A percentile compares a stretch with the other conserved stretches of the same genome.
These are phyloP conservation scores for Verbena officinalis DNA, from an alignment of 257 asterid genomes.

Conservation along the genomic window DNA sequence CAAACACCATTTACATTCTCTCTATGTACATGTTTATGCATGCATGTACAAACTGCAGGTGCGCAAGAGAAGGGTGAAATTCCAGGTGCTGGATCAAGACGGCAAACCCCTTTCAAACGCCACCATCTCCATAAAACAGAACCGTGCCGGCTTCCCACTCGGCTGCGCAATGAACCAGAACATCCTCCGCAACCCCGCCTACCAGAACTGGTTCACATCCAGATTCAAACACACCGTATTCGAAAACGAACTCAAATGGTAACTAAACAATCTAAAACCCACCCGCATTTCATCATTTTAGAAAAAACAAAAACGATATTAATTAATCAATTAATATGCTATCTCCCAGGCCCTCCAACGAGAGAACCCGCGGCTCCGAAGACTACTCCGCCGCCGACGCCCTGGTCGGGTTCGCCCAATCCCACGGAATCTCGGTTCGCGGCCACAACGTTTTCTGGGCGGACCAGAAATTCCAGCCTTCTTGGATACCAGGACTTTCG, in stretches of 20 bases:
- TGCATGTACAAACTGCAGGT: conserved; percentile 28
- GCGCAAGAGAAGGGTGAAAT: conserved; percentile 55
- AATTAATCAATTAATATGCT: background rate
- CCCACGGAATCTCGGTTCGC: conserved; percentile 39
- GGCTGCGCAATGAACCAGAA: conserved; percentile 57
- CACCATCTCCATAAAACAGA: conserved; percentile 39
- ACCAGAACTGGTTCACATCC: conserved; percentile 58
- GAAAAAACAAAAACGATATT: no score
- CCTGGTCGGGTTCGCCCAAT: conserved; percentile 33
- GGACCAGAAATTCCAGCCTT: conserved; percentile 37
- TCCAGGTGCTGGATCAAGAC: conserved; percentile 54
- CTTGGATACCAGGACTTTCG: conserved; percentile 49
- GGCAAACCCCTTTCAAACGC: conserved; percentile 59
- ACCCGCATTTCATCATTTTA: no score
- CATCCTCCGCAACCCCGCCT: conserved; percentile 47
- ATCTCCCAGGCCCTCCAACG: conserved; percentile 41
- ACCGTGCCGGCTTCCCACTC: conserved; percentile 32
- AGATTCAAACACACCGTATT: conserved; percentile 67
- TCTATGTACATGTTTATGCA: no score
- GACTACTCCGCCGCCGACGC: conserved; percentile 53
- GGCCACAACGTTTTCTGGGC: conserved; percentile 89
- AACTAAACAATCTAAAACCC: background rate
- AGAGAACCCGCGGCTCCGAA: conserved; percentile 28
- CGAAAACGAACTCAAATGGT: conserved; percentile 79
- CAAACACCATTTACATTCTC: no score